Percentiles rank a stretch among this genome's conserved stretches.
phyloP scores from a whole-genome alignment of 345 rosid genomes.

The Angophora floribunda region DNA sequence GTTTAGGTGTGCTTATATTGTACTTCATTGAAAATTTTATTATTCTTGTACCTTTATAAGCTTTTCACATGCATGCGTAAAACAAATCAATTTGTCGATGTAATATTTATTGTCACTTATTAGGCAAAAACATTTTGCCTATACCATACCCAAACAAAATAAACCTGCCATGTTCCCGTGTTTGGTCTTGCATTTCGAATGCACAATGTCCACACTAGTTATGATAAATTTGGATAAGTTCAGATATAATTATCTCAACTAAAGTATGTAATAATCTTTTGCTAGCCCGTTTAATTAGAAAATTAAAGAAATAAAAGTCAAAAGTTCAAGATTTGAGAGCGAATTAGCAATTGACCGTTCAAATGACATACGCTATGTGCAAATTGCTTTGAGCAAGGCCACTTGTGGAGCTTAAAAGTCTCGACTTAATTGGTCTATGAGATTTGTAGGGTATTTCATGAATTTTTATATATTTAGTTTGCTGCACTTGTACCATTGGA shows the following conservation, averaged over 20 bases:
- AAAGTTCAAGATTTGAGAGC: background rate
- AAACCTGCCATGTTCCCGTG: background rate
- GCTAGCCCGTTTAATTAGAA: background rate
- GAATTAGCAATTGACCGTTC: background rate
- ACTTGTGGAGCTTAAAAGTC: background rate
- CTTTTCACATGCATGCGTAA: background rate
- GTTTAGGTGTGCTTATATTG: background rate
- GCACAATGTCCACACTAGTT: background rate
- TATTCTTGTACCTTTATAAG: background rate
- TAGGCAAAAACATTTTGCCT: background rate
- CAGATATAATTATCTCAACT: background rate
- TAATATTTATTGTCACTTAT: background rate
- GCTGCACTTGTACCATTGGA: background rate
- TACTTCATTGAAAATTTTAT: background rate
- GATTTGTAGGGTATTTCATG: background rate
- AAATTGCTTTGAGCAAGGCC: background rate
- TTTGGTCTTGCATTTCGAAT: background rate
- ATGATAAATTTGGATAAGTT: background rate
- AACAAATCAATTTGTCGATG: background rate
- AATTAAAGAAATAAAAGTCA: background rate
- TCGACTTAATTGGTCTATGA: background rate
- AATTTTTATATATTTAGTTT: background rate
- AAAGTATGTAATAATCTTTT: background rate
- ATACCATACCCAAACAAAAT: background rate
- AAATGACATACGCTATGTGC: background rate